Evolutionary conservation across 805 yeast species (phyloP), one percentile per base, ranked within the genome.

Genomic region (Starmerella bombicola): DNA sequence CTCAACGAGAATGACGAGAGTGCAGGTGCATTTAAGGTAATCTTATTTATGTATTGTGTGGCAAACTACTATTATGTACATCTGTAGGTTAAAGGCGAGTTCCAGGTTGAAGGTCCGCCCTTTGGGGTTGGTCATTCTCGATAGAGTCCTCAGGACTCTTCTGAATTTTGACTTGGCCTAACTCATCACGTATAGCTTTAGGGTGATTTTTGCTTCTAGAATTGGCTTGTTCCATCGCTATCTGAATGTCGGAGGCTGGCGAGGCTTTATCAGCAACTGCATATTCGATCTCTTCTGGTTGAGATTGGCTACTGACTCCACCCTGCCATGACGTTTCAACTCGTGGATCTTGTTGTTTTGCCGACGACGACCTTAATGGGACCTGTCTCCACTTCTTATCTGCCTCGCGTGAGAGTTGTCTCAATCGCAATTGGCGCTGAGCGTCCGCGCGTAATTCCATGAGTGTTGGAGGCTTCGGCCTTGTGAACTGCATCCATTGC

Each of bases 401-500:
- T 10, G 67, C 67, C 32, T 67, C 67, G 37, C 59, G 58, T 3
- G 75, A 74, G 48, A 74, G 60, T 8, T 66, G 49, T 54, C 73
- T 70, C 47, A 81, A 64, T 13, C 63, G 63, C 30, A 64, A 64
- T 37, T 74, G 73, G 28, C 94, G 65, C 23, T 62, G 52, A 50
- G 73, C 65, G 50, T 82, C 93, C 2, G 60, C 62, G 1, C 68
- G 48, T 30, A 82, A 66, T 46, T 82, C 93, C 29, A 68, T 63
- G 17, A 82, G 51, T 0, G 76, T 65, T 0, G 94, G 94, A 5
- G 76, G 67, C 2, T 59, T 54, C 1, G 64, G 59, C 37, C 91
- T 65, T 2, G 81, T 74, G 50, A 72, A 65, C 39, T 88, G 60
- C 17, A 83, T 66, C 93, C 94, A 82, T 55, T 78, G 86, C 29